Base-by-base conservation (phyloP, 2,329 filamentous ascomycete species). In the Alternaria metachromatica region DNA sequence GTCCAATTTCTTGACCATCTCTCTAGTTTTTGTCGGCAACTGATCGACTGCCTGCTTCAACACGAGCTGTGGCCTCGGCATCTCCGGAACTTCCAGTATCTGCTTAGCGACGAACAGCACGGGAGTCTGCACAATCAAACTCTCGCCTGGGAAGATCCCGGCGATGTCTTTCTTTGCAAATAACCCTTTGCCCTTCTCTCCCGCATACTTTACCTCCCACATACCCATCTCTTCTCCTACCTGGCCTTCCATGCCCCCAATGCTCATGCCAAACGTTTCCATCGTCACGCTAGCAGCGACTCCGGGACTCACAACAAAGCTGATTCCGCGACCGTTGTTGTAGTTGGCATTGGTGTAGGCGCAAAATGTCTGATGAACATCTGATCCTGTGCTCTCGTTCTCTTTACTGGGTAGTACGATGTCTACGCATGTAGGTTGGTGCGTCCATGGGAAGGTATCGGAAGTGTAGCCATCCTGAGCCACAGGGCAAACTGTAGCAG, bases 361-460 rank as follows among this genome's bases (percentile, higher is more conserved):
- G 62, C 76, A 78, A 49, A 72, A 74, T 8, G 60, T 68, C 43
- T 67, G 53, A 7, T 64, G 55, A 13, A 28, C 53, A 13, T 33
- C 62, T 6, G 55, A 60, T 21, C 55, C 62, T 21, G 63, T 53
- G 11, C 25, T 30, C 13, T 63, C 62, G 37, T 68, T 60, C 6
- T 15, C 46, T 9, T 58, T 46, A 3, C 15, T 25, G 3, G 71
- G 64, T 4, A 72, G 18, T 1, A 68, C 56, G 4, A 63, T 62
- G 15, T 70, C 37, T 3, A 74, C 60, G 37, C 75, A 77, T n/a
- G 70, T 72, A 6, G 75, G 75, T 25, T 68, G 63, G 21, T 75
- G 69, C 7, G 73, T 77, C 74, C 73, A 76, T 5, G 73, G 73
- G 28, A 77, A 77, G 4, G 71, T 70, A 9, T 70, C 63, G 9